Percentiles rank a stretch among this genome's conserved stretches.
phyloP scores from a whole-genome alignment of 192 early-diverging fungal species.

The Lunasporangiospora selenospora region DNA sequence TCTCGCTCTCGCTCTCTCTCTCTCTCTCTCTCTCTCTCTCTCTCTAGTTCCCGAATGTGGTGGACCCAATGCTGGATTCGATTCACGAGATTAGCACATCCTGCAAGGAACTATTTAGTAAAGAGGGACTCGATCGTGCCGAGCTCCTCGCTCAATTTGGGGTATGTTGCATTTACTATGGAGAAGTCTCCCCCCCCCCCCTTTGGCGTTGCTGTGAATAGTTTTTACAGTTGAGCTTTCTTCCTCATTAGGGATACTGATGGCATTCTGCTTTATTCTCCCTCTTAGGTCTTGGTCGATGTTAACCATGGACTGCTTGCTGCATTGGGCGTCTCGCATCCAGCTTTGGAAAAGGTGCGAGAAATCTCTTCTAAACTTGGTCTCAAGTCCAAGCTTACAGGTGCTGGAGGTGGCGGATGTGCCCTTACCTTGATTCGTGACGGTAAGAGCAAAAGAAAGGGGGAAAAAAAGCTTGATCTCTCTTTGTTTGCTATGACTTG shows the following conservation, averaged over 20 bases:
- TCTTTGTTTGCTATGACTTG: background rate
- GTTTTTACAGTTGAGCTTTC: background rate
- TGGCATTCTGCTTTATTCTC: background rate
- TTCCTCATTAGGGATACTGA: background rate
- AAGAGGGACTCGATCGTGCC: conserved; percentile 18
- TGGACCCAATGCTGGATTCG: conserved; percentile 71
- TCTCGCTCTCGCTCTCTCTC: conserved; percentile 1
- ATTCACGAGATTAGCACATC: conserved; percentile 65
- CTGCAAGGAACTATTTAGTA: conserved; percentile 38
- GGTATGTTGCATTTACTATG: no score
- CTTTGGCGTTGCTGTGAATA: background rate
- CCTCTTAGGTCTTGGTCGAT: conserved; percentile 73
- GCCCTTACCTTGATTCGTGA: conserved; percentile 79
- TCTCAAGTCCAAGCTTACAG: conserved; percentile 90
- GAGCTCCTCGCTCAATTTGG: conserved; percentile 28
- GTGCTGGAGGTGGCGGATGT: conserved; percentile 98
- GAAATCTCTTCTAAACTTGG: conserved; percentile 64
- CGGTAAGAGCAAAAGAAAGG: conserved; percentile 43
- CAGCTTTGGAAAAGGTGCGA: conserved; percentile 79
- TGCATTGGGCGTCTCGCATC: conserved; percentile 86
- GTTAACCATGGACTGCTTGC: conserved; percentile 86
- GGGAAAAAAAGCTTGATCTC: no score
- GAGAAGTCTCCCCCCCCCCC: background rate
- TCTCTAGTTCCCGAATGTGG: conserved; percentile 59
- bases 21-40: background rate